phyloP scores from a whole-genome alignment of 257 asterid species.

The Przewalskia tangutica region DNA sequence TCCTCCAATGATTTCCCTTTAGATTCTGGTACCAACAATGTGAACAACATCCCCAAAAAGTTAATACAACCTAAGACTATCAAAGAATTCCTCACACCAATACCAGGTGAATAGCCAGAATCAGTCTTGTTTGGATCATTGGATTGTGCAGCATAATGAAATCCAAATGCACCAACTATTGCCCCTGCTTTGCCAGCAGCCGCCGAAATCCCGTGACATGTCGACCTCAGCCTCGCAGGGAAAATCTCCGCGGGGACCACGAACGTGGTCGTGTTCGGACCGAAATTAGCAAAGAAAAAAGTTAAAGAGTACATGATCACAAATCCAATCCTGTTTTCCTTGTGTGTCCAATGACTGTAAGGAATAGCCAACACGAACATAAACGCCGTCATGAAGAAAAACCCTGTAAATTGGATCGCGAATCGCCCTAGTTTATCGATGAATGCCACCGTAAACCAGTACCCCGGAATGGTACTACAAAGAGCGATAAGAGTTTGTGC shows the following conservation, averaged over 20 bases:
- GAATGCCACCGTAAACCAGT: slow-evolving; percentile 39
- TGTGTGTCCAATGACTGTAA: slow-evolving; percentile 24
- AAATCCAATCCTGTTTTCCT: slow-evolving; percentile 17
- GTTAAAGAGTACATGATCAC: slow-evolving; percentile 28
- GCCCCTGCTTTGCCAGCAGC: slow-evolving; percentile 43
- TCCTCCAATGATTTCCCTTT: slow-evolving; percentile 42
- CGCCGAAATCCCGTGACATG: slow-evolving; percentile 38
- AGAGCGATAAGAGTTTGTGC: slow-evolving; percentile 35
- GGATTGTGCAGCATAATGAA: slow-evolving; percentile 28
- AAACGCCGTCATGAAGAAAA: slow-evolving; percentile 35
- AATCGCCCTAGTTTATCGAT: slow-evolving; percentile 23
- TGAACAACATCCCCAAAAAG: slow-evolving; percentile 25
- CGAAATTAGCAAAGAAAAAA: slow-evolving; percentile 41
- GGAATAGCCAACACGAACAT: slow-evolving; percentile 39
- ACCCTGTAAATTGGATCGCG: slow-evolving; percentile 11
- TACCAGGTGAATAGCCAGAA: slow-evolving; percentile 25
- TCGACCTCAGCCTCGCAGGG: slow-evolving; percentile 17
- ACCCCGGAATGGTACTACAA: slow-evolving; percentile 36
- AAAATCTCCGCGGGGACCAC: slow-evolving; percentile 34
- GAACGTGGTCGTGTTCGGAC: slow-evolving; percentile 42
- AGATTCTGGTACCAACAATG: slow-evolving; percentile 35
- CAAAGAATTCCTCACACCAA: slow-evolving; percentile 29
- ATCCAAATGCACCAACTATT: slow-evolving; percentile 40
- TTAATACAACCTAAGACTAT: slow-evolving; percentile 27
- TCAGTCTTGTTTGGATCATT: slow-evolving; percentile 13